These are phyloP conservation scores for Xylariaceae sp. DNA, from an alignment of 2,329 filamentous ascomycete genomes.

Conservation along the genomic window DNA sequence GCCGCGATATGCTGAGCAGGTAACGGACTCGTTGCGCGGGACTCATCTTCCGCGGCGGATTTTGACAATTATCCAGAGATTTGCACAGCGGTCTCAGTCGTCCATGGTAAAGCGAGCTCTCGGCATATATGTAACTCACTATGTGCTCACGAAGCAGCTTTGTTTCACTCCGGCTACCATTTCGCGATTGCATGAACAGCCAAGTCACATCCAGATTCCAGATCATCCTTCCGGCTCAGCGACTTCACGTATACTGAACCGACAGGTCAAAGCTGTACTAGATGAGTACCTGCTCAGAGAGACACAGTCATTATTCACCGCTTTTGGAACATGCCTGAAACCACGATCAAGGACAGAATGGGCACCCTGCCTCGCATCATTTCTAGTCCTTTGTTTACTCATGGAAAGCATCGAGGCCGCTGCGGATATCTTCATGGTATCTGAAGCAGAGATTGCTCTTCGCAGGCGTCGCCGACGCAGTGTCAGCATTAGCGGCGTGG, in stretches of 20 bases:
- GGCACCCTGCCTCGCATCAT: slow-evolving; percentile 56
- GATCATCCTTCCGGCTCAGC: slow-evolving; percentile 23
- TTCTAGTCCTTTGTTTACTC: slow-evolving; percentile 56
- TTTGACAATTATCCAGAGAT: slow-evolving; percentile 47
- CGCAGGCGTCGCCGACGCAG: slow-evolving; percentile 30
- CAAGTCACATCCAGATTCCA: slow-evolving; percentile 40
- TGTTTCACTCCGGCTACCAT: slow-evolving; percentile 48
- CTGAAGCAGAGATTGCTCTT: slow-evolving; percentile 49
- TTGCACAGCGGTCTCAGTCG: slow-evolving; percentile 39
- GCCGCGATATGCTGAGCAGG: slow-evolving; percentile 46
- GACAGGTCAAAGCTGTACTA: slow-evolving; percentile 56
- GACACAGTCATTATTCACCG: slow-evolving; percentile 50
- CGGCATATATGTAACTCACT: slow-evolving; percentile 54
- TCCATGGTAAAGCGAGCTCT: slow-evolving; percentile 53
- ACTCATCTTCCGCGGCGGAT: slow-evolving; percentile 47
- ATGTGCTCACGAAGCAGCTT: slow-evolving; percentile 54
- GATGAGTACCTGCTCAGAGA: slow-evolving; percentile 54
- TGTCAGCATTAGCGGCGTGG: background rate
- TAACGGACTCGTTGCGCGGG: slow-evolving; percentile 46
- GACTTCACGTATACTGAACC: slow-evolving; percentile 53
- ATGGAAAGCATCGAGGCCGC: slow-evolving; percentile 57
- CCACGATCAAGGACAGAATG: slow-evolving; percentile 52
- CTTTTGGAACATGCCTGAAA: slow-evolving; percentile 53
- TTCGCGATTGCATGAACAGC: slow-evolving; percentile 38
- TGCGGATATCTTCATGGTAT: slow-evolving; percentile 50